Percentiles rank a stretch among this genome's conserved stretches.
phyloP scores from a whole-genome alignment of 176 grass and related monocot genomes.

The Carex parvula region DNA sequence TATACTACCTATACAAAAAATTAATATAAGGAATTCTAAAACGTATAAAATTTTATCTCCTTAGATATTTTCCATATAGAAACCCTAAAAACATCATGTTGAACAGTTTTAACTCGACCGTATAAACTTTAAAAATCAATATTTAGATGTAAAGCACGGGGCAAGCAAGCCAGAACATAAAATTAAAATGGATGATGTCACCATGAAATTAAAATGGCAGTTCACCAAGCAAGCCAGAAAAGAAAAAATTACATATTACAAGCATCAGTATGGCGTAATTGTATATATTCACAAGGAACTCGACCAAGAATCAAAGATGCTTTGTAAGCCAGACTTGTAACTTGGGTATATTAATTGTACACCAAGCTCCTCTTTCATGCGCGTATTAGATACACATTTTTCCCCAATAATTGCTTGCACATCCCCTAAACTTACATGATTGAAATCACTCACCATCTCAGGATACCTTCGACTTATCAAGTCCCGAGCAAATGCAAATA shows the following conservation, averaged over 20 bases:
- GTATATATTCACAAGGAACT: neutral
- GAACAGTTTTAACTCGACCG: too few species aligned
- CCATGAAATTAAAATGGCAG: neutral
- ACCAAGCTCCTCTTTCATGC: constrained; percentile 65
- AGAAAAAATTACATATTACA: neutral
- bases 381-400: constrained; percentile 68
- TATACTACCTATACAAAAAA: too few species aligned
- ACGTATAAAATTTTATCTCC: too few species aligned
- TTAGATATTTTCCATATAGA: too few species aligned
- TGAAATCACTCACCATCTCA: constrained; percentile 22
- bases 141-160: too few species aligned
- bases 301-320: constrained; percentile 51
- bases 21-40: too few species aligned
- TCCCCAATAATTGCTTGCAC: constrained; percentile 26
- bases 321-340: constrained; percentile 67
- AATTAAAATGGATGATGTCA: neutral
- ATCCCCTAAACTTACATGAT: neutral
- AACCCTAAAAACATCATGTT: too few species aligned
- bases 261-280: neutral
- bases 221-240: neutral
- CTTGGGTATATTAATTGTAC: constrained; percentile 48
- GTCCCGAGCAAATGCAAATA: constrained; percentile 65
- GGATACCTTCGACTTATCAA: constrained; percentile 55
- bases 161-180: too few species aligned
- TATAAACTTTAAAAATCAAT: too few species aligned